Conservation (phyloP, 139 green algal species). For the Chlorella ohadii region DNA sequence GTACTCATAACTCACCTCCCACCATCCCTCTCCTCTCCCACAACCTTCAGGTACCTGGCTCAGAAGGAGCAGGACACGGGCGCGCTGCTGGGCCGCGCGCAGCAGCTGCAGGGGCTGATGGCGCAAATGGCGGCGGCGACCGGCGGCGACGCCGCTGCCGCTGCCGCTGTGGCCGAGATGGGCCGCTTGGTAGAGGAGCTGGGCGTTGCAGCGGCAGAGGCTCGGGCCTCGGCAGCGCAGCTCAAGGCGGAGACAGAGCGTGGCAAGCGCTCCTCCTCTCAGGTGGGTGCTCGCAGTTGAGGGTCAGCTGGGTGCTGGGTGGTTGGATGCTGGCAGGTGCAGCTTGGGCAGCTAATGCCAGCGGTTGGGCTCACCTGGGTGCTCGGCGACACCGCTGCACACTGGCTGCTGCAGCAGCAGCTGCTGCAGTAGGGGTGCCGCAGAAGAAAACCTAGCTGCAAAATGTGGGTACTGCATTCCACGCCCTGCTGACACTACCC, state of each 20-base stretch:
- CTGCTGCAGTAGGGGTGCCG: too few species aligned
- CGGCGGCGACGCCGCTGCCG: background rate
- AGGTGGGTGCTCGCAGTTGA: slow-evolving; percentile 41
- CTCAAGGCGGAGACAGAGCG: slow-evolving; percentile 67
- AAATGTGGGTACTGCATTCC: too few species aligned
- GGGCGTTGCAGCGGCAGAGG: slow-evolving; percentile 52
- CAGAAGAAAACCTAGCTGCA: too few species aligned
- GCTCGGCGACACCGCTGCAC: too few species aligned
- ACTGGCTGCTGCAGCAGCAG: too few species aligned
- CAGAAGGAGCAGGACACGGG: slow-evolving; percentile 59
- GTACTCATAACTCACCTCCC: too few species aligned
- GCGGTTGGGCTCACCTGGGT: too few species aligned
- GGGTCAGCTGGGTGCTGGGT: background rate
- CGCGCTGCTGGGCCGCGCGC: slow-evolving; percentile 47
- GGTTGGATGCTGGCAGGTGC: background rate
- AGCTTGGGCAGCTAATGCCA: background rate
- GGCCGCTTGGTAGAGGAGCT: slow-evolving; percentile 52
- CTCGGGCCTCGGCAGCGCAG: slow-evolving; percentile 52
- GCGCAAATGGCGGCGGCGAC: background rate
- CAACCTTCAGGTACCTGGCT: slow-evolving; percentile 49
- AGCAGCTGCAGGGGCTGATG: slow-evolving; percentile 42
- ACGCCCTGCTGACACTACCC: too few species aligned
- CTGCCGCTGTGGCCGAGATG: background rate
- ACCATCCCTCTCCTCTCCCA: too few species aligned
- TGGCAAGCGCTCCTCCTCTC: slow-evolving; percentile 62